These are phyloP conservation scores for Macrophomina tecta DNA, from an alignment of 2,329 filamentous ascomycete genomes.

Conservation along the genomic window DNA sequence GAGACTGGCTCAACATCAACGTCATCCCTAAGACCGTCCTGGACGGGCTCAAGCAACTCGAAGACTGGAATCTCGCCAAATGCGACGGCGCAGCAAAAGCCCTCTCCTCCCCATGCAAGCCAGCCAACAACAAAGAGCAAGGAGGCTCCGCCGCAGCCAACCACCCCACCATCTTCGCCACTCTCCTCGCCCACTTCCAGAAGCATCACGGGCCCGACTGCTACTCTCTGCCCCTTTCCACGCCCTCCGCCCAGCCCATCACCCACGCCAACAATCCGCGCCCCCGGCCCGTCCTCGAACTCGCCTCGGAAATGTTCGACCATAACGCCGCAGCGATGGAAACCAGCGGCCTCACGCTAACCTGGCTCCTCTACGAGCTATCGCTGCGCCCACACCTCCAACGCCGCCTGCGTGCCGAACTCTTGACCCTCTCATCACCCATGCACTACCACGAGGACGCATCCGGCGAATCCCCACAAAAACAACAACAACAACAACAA, in stretches of 20 bases:
- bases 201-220: constrained; percentile 37
- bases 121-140: not conserved
- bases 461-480: too few relatives aligned
- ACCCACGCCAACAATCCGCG: not conserved
- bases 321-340: constrained; percentile 81
- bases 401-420: constrained; percentile 50
- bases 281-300: constrained; percentile 40
- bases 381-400: constrained; percentile 44
- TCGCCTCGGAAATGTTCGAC: constrained; percentile 77
- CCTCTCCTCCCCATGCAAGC: not conserved
- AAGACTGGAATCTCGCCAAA: constrained; percentile 56
- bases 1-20: constrained; percentile 58
- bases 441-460: not conserved
- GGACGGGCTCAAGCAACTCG: constrained; percentile 70
- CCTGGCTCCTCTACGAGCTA: constrained; percentile 66
- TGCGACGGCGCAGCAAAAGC: constrained; percentile 50
- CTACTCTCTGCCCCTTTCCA: not conserved
- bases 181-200: constrained; percentile 56
- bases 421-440: constrained; percentile 40
- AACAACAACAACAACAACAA: too few relatives aligned
- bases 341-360: constrained; percentile 73
- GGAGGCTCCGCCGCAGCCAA: not conserved
- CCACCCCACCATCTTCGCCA: constrained; percentile 57
- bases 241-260: too few relatives aligned
- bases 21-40: constrained; percentile 72